Conservation (phyloP, 306 rosid genomes). For the Cicer pinnatifidum region DNA sequence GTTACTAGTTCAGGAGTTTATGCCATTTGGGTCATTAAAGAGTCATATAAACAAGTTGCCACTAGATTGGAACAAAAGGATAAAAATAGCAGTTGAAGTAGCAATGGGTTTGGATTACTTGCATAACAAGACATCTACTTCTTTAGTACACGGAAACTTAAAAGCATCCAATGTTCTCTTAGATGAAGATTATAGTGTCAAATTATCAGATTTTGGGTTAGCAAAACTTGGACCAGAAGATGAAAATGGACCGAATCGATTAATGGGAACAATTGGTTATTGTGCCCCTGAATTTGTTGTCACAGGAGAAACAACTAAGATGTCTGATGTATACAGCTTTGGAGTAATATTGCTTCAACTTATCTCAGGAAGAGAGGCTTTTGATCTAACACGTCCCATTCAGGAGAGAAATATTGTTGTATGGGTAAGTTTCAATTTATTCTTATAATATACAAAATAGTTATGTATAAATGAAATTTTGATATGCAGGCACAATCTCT, state of each 20-base stretch:
- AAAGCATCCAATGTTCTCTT: conserved; percentile 84
- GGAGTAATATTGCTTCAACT: conserved; percentile 88
- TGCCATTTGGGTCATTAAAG: conserved; percentile 66
- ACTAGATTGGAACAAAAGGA: conserved; percentile 88
- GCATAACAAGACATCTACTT: conserved; percentile 72
- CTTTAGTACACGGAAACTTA: conserved; percentile 80
- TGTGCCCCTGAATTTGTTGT: conserved; percentile 88
- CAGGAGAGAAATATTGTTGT: conserved; percentile 77
- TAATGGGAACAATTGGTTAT: conserved; percentile 85
- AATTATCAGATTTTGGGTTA: conserved; percentile 84
- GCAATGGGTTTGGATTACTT: conserved; percentile 89
- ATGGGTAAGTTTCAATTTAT: conserved; percentile 62
- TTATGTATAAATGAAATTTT: too few relatives aligned
- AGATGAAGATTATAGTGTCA: conserved; percentile 71
- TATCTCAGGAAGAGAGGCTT: conserved; percentile 81
- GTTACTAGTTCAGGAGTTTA: conserved; percentile 83
- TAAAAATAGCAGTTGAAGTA: conserved; percentile 83
- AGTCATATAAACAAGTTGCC: conserved; percentile 49
- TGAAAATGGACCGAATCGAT: conserved; percentile 79
- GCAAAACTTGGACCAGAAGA: conserved; percentile 83
- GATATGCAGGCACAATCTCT: conserved; percentile 69
- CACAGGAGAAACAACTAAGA: conserved; percentile 83
- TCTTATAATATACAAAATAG: too few relatives aligned
- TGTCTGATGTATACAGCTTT: conserved; percentile 79
- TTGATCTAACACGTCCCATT: conserved; percentile 60